Percentiles rank a stretch among this genome's conserved stretches.
Evolutionary conservation across 192 early-diverging fungal species (phyloP).

Genomic region (Coemansia umbellata): DNA sequence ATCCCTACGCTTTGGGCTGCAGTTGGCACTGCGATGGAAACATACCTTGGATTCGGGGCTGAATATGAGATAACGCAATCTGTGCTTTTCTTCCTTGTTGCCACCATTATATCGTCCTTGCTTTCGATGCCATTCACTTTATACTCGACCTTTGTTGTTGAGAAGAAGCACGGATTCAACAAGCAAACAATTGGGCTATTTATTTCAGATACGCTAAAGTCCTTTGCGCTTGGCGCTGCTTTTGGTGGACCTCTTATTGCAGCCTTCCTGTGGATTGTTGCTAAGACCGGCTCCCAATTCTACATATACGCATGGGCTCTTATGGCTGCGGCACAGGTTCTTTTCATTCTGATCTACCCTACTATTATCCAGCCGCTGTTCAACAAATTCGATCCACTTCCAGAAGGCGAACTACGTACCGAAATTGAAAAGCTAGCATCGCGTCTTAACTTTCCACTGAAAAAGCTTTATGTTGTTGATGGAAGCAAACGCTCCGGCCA

Average conservation of each 20-base stretch:
- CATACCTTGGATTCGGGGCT: slow-evolving; percentile 52
- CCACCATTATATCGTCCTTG: slow-evolving; percentile 57
- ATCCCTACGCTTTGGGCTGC: slow-evolving; percentile 71
- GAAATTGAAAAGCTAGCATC: slow-evolving; percentile 80
- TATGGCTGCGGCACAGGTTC: slow-evolving; percentile 70
- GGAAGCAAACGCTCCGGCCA: slow-evolving; percentile 87
- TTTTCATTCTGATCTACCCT: slow-evolving; percentile 81
- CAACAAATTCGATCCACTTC: slow-evolving; percentile 89
- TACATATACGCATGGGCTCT: slow-evolving; percentile 91
- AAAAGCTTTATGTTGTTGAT: slow-evolving; percentile 94
- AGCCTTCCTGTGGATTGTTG: slow-evolving; percentile 77
- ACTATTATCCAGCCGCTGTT: slow-evolving; percentile 97
- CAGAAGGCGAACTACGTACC: slow-evolving; percentile 72
- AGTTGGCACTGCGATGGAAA: slow-evolving; percentile 54
- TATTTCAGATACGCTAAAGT: slow-evolving; percentile 76
- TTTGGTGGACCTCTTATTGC: slow-evolving; percentile 79
- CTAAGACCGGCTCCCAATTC: slow-evolving; percentile 76
- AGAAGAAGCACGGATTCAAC: slow-evolving; percentile 93
- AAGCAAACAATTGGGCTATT: slow-evolving; percentile 82
- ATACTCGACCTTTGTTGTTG: slow-evolving; percentile 93
- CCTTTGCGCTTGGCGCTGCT: slow-evolving; percentile 58
- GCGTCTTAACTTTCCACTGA: slow-evolving; percentile 84
- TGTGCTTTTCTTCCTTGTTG: slow-evolving; percentile 66
- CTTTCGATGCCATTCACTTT: slow-evolving; percentile 75
- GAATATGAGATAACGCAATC: slow-evolving; percentile 85